Evolutionary conservation across 345 rosid genomes (phyloP).

Genomic region (Populus tremula): DNA sequence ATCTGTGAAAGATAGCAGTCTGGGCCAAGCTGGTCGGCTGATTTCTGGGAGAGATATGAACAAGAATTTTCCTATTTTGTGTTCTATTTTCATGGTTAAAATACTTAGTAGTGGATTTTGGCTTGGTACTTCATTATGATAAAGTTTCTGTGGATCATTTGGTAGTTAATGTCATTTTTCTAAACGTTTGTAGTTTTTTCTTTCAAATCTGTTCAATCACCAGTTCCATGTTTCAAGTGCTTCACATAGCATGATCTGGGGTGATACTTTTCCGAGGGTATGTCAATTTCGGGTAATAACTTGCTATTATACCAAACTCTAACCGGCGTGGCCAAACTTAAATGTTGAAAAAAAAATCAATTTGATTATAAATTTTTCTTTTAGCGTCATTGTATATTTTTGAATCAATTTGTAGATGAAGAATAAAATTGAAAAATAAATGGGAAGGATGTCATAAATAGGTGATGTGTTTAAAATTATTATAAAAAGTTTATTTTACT

Average conservation of each 20-base stretch:
- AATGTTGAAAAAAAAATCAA: no score
- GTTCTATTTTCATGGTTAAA: background rate
- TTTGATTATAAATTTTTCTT: no score
- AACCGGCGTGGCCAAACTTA: no score
- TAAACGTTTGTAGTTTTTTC: background rate
- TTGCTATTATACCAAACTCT: no score
- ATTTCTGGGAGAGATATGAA: background rate
- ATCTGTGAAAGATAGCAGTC: slow-evolving; percentile 36
- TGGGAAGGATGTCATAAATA: no score
- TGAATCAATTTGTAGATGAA: no score
- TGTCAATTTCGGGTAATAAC: background rate
- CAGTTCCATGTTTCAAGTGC: background rate
- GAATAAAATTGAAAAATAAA: no score
- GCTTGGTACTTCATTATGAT: background rate
- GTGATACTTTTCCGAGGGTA: no score
- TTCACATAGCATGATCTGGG: background rate
- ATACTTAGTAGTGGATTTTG: slow-evolving; percentile 2
- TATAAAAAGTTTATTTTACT: no score
- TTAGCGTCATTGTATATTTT: no score
- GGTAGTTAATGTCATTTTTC: background rate
- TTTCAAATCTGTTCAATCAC: background rate
- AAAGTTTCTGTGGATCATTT: background rate
- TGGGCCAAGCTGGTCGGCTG: background rate
- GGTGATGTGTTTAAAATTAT: no score
- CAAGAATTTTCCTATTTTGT: background rate